These are phyloP conservation scores for Fusarium sp. DNA, from an alignment of 2,329 filamentous ascomycete genomes.

Conservation along the genomic window DNA sequence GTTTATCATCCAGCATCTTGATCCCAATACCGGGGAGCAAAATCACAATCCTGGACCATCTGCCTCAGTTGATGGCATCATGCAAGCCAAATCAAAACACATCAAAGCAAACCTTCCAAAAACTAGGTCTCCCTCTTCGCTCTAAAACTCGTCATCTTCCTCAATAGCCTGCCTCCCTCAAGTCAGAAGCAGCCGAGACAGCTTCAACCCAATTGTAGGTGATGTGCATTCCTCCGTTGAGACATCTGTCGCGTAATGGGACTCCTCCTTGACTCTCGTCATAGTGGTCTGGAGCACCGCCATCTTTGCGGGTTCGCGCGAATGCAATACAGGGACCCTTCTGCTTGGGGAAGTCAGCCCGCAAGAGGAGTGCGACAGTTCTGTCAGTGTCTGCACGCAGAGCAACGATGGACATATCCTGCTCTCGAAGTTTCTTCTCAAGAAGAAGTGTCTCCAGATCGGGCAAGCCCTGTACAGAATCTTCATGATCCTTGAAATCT, in stretches of 20 bases:
- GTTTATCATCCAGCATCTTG: not conserved
- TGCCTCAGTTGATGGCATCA: not conserved
- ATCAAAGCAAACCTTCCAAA: not conserved
- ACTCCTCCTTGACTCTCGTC: constrained; percentile 22
- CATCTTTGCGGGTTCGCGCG: not conserved
- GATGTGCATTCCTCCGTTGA: not conserved
- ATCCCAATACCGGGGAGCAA: not conserved
- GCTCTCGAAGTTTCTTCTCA: not conserved
- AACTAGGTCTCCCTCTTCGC: not conserved
- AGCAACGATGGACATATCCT: not conserved
- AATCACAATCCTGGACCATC: not conserved
- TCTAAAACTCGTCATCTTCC: not conserved
- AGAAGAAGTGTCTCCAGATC: constrained; percentile 26
- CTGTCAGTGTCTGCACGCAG: constrained; percentile 42
- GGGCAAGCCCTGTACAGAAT: constrained; percentile 51
- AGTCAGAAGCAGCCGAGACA: not conserved
- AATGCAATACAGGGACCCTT: not conserved
- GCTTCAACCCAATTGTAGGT: not conserved
- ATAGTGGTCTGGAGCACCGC: constrained; percentile 10
- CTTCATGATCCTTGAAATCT: constrained; percentile 46
- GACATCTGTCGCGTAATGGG: not conserved
- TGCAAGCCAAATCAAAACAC: not conserved
- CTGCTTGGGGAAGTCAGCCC: not conserved
- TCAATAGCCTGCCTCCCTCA: not conserved
- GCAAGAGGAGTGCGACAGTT: constrained; percentile 8